Base-by-base conservation (phyloP, 2,329 filamentous ascomycete genomes). In the Penicillium decumbens region DNA sequence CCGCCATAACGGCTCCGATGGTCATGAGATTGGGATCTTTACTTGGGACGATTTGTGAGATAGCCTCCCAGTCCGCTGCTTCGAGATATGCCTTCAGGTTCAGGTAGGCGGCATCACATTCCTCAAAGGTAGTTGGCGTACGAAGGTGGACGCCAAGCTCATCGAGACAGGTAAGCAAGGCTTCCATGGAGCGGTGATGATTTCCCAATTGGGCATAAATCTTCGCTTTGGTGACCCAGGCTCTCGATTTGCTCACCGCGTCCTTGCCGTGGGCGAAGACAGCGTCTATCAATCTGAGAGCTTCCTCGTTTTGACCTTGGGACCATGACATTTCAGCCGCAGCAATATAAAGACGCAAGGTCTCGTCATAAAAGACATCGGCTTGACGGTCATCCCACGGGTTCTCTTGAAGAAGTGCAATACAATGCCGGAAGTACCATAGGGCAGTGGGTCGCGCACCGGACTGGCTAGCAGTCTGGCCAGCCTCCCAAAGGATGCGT, bases 301-400 rank as follows among this genome's bases (percentile, higher is more conserved):
- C 87, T 45, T 85, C 79, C 1, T 79, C 74, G 50, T 85, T 81
- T 56, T 89, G 81, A 4, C 83, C 83, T 75, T 91, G 85, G 62
- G 88, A 89, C 62, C 90, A 82, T 59, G 88, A 85, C 65, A 88
- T 89, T 66, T 95, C 90, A 3, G 90, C 88, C 4, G 88, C 83
- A 45, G 87, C 83, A 4, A 90, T 83, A 65, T 89, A 84, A 2
- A 95, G 76, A 54, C 85, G 83, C 54, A 95, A 77, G 0, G 90
- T 95, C 71, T 97, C 92, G 9, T 89, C 84, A 61, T 95, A 95
- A 40, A 83, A 86, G 0, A 87, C 85, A 65, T 96, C 92, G 4
- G 81, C 77, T 12, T 73, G 69, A 6, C 75, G 77, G 27, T 87
- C 83, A 37, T 81, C 76, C 92, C 92, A 97, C 0, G 88, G 84